These are phyloP conservation scores for Musa troglodytarum DNA, from an alignment of 176 grass and related monocot genomes.

Conservation along the genomic window DNA sequence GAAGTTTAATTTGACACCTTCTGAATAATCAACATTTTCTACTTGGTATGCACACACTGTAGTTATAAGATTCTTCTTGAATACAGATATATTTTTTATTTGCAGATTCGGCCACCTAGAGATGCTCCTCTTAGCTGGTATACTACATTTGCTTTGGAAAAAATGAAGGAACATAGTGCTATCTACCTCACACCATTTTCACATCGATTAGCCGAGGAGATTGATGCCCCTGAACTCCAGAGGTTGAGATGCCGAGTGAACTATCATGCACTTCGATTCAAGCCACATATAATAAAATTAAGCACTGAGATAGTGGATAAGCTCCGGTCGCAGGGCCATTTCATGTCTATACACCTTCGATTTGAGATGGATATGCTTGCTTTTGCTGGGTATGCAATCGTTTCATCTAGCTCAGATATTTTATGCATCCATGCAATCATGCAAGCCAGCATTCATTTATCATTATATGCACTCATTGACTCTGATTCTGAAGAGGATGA, in stretches of 20 bases:
- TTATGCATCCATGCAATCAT: background rate
- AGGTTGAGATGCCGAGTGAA: constrained; percentile 98
- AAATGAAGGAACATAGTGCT: constrained; percentile 79
- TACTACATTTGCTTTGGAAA: constrained; percentile 66
- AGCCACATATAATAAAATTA: constrained; percentile 81
- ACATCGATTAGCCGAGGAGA: constrained; percentile 86
- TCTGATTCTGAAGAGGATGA: too few species aligned
- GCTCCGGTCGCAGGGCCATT: constrained; percentile 75
- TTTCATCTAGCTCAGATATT: constrained; percentile 1
- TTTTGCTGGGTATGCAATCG: constrained; percentile 73
- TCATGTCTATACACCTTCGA: constrained; percentile 97
- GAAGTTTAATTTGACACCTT: constrained; percentile 18
- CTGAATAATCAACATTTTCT: background rate
- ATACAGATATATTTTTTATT: constrained; percentile 12
- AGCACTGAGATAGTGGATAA: constrained; percentile 88
- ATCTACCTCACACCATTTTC: constrained; percentile 99
- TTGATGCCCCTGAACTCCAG: constrained; percentile 77
- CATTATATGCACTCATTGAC: background rate
- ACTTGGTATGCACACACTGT: background rate
- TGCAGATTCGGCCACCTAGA: constrained; percentile 89
- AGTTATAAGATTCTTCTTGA: background rate
- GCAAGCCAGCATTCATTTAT: constrained; percentile 7
- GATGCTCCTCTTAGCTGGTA: constrained; percentile 97
- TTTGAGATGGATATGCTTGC: constrained; percentile 99
- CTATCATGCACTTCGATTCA: constrained; percentile 91